Evolutionary conservation across 805 yeast species (phyloP), one percentile per base, ranked within the genome.

Genomic region (Myxozyma vanderwaltii): DNA sequence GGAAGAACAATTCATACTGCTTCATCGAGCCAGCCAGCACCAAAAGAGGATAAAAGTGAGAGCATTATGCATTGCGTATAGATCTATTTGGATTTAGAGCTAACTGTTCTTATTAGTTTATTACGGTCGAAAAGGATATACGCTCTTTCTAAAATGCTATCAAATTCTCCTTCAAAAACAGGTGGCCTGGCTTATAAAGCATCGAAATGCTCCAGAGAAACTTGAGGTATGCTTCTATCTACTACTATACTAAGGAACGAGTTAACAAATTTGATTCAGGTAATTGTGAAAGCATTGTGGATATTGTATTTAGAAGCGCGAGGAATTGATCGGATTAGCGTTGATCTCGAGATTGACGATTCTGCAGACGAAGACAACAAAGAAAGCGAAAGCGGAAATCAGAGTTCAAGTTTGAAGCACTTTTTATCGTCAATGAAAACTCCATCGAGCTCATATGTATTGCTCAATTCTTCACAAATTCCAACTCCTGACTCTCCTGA

Each of bases 141-240:
- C 73, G 12, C 64, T 81, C 39, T 82, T 75, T 61, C 66, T 80
- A 46, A 76, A 74, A 67, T 74, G 82, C 44, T 74, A 79, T 50
- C 91, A 86, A 68, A 65, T 67, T 36, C 70, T 86, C 2, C 69
- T 89, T 40, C 76, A 78, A 54, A 70, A 71, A 21, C 88, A 86
- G 64, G 72, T 78, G 1, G 69, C 68, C 29, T 73, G 76, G 70
- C 66, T 85, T 13, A 72, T 78, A 1, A 61, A 71, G 2, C 63
- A 71, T 5, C 67, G 69, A 35, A 68, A 69, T 7, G 55, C 67
- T n/a, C 67, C 71, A 2, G 31, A 40, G 23, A 58, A 59, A 29
- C 57, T 69, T 3, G 72, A 67, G 48, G 40, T 67, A 51, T 7
- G 52, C 13, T 10, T 19, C 5, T 3, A 5, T 13, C 33, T 3